Conservation (phyloP, 129 eudicot genomes). For the Flaveria linearis region DNA sequence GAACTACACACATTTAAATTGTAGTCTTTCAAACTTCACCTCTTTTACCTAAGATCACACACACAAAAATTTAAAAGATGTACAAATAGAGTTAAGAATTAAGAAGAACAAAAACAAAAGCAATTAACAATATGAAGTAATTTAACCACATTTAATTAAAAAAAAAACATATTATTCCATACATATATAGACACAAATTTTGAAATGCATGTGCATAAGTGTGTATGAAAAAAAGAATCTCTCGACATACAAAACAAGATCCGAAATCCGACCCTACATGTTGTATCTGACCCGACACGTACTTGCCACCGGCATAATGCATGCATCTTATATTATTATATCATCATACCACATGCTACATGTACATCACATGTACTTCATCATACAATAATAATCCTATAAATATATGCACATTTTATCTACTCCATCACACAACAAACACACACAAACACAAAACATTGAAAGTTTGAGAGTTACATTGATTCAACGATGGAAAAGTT, state of each 20-base stretch:
- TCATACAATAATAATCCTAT: neutral
- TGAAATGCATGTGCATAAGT: conserved; percentile 11
- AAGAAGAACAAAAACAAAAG: neutral
- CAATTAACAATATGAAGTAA: neutral
- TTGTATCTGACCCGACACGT: conserved; percentile 10
- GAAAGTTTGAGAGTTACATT: neutral
- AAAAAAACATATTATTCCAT: neutral
- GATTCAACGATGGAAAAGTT: conserved; percentile 35
- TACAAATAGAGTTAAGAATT: too few relatives aligned
- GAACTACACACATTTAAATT: too few relatives aligned
- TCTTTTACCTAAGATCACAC: too few relatives aligned
- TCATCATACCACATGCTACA: neutral
- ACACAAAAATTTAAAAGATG: too few relatives aligned
- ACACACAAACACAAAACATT: neutral
- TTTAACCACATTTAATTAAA: neutral
- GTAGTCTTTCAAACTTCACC: too few relatives aligned
- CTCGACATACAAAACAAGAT: conserved; percentile 11
- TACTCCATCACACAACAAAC: neutral
- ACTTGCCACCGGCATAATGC: conserved; percentile 7
- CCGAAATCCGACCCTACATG: conserved; percentile 7
- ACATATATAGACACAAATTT: neutral
- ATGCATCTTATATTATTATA: neutral
- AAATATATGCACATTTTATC: neutral
- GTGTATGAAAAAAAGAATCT: conserved; percentile 3
- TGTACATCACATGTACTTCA: conserved; percentile 15